A percentile compares a stretch with the other conserved stretches of the same genome.
Evolutionary conservation across 1,284 basidiomycete species (phyloP).

Genomic region (Blastosporella zonata): DNA sequence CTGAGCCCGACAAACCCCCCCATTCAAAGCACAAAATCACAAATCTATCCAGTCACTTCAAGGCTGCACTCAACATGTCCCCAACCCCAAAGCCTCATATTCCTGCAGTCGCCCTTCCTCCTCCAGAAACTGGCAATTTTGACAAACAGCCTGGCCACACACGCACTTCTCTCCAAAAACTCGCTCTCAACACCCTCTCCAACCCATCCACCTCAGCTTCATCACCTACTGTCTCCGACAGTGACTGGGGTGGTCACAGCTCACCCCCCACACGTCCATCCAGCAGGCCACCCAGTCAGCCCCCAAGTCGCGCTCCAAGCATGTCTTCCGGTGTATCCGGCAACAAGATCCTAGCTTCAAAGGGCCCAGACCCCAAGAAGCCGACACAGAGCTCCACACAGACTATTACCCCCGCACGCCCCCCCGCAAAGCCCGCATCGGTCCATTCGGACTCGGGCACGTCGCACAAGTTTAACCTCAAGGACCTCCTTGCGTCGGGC

Average conservation of each 20-base stretch:
- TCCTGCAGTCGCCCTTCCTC: slow-evolving; percentile 38
- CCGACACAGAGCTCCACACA: slow-evolving; percentile 27
- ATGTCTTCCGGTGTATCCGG: slow-evolving; percentile 50
- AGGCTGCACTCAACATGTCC: slow-evolving; percentile 17
- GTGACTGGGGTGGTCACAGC: slow-evolving; percentile 58
- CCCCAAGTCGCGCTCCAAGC: slow-evolving; percentile 52
- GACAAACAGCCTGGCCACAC: slow-evolving; percentile 59
- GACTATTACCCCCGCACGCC: slow-evolving; percentile 19
- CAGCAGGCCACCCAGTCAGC: slow-evolving; percentile 59
- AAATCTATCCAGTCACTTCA: slow-evolving; percentile 19
- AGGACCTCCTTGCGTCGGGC: slow-evolving; percentile 68
- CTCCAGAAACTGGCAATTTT: slow-evolving; percentile 47
- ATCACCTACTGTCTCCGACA: slow-evolving; percentile 51
- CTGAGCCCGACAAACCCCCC: slow-evolving; percentile 60
- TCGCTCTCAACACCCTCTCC: slow-evolving; percentile 25
- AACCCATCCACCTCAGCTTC: slow-evolving; percentile 32
- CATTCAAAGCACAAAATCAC: slow-evolving; percentile 30
- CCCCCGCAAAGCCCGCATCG: slow-evolving; percentile 38
- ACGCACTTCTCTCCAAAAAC: slow-evolving; percentile 43
- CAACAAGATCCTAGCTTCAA: slow-evolving; percentile 32
- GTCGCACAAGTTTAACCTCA: slow-evolving; percentile 75
- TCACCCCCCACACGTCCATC: slow-evolving; percentile 41
- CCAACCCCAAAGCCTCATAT: slow-evolving; percentile 11
- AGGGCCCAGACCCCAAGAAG: slow-evolving; percentile 24
- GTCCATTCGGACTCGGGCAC: slow-evolving; percentile 54